Conservation (phyloP, 2,329 filamentous ascomycete genomes). For the Calonectria honghensis region DNA sequence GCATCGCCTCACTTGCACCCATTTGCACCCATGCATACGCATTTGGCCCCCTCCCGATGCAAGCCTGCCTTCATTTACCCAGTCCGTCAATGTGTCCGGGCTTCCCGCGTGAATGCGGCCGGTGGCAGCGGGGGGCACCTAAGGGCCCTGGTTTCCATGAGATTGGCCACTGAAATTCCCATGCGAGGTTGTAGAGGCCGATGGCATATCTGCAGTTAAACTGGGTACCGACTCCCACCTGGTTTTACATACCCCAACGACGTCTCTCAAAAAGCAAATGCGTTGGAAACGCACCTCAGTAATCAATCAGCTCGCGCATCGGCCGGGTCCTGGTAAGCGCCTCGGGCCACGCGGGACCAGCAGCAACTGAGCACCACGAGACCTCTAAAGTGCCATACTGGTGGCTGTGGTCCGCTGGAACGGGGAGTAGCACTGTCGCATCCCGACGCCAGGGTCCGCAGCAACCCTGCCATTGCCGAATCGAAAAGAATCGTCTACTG, state of each 20-base stretch:
- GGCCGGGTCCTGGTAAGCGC: not conserved
- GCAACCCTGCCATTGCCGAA: conserved; percentile 38
- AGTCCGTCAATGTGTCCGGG: conserved; percentile 10
- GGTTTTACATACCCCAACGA: not conserved
- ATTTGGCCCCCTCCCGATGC: conserved; percentile 23
- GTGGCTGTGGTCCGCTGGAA: conserved; percentile 39
- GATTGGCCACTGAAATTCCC: conserved; percentile 9
- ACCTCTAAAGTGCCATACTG: conserved; percentile 40
- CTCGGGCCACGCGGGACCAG: conserved; percentile 24
- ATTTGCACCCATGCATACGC: conserved; percentile 27
- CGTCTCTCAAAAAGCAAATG: not conserved
- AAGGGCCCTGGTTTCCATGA: conserved; percentile 8
- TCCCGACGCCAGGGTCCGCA: conserved; percentile 30
- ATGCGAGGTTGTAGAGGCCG: not conserved
- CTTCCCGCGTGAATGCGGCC: conserved; percentile 14
- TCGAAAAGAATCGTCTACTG: conserved; percentile 28
- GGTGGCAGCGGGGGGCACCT: not conserved
- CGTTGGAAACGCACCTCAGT: not conserved
- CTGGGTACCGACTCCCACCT: not conserved
- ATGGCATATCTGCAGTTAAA: not conserved
- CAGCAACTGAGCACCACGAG: conserved; percentile 30
- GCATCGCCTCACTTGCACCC: conserved; percentile 7
- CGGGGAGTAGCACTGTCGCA: conserved; percentile 30
- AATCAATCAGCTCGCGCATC: not conserved
- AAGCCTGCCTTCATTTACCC: conserved; percentile 14